These are phyloP conservation scores for Mycena albidolilacea DNA, from an alignment of 768 basidiomycete genomes.

Conservation along the genomic window DNA sequence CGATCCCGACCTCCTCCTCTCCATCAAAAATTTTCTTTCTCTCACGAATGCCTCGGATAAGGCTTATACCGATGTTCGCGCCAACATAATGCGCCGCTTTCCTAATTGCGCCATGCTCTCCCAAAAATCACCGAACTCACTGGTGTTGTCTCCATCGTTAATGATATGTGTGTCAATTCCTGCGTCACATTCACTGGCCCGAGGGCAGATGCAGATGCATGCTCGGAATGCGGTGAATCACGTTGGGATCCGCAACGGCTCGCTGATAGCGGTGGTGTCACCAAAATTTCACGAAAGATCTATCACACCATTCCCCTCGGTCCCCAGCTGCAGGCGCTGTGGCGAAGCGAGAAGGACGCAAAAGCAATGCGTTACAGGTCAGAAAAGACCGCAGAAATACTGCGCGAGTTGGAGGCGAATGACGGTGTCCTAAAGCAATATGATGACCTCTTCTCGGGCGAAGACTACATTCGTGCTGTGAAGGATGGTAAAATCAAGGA, in stretches of 20 bases:
- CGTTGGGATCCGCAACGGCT: conserved; percentile 4
- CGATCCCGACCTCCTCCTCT: conserved; percentile 2
- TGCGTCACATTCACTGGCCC: conserved; percentile 10
- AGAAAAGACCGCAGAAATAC: background rate
- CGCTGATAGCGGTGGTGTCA: background rate
- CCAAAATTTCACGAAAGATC: background rate
- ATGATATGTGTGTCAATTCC: conserved; percentile 9
- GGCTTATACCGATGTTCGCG: background rate
- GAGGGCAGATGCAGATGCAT: background rate
- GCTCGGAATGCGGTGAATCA: conserved; percentile 5
- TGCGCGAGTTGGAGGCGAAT: conserved; percentile 1
- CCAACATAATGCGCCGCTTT: background rate
- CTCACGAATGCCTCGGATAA: conserved; percentile 5
- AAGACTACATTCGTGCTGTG: background rate
- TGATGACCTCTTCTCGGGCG: too few species aligned
- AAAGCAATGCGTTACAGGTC: conserved; percentile 7
- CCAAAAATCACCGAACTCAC: background rate
- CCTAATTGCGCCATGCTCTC: background rate
- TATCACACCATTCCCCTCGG: conserved; percentile 19
- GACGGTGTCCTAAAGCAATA: background rate
- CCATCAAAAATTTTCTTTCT: background rate
- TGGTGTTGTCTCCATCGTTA: conserved; percentile 1
- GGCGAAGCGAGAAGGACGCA: conserved; percentile 10
- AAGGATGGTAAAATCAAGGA: background rate
- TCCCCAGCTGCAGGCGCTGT: conserved; percentile 15